Base-by-base conservation (phyloP, 116 monocot species). In the Phalaenopsis hybrid region DNA sequence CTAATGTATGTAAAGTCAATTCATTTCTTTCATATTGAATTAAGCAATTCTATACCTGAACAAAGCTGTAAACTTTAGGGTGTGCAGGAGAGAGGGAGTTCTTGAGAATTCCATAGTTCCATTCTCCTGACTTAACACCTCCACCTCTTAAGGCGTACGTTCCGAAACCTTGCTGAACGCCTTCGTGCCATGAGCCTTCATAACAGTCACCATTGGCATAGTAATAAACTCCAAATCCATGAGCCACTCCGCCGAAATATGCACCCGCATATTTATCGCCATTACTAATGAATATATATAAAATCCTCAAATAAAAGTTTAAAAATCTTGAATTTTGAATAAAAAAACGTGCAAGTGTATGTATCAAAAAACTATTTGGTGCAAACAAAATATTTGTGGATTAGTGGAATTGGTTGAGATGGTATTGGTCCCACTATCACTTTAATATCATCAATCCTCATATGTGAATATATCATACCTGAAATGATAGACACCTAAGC, bases 101-200 rank as follows among this genome's bases (percentile, higher is more conserved):
- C 34, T 70, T 70, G n/a, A 70, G 34, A 70, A 33, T 70, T 34
- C 70, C 70, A 13, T 13, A 70, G 34, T 70, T 18, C 70, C 70
- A 70, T 70, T 70, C 70, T 34, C 70, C 70, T 11, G 70, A 28
- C 81, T 52, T 80, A 75, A 0, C 49, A 7, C 12, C 21, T 20
- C 21, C 63, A 41, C 92, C 90, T 43, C 90, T 88, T 37, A 94
- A 23, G 78, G 8, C 9, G 63, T 63, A 63, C 21, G 25, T 82
- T n/a, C 94, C 94, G 23, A 90, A 82, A 2, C 94, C 94, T 80
- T 94, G 92, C 77, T 89, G 90, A 34, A 84, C 69, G 44, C 94
- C 92, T 79, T 94, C 94, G 59, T 92, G 94, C 94, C 94, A 94
- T 57, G 94, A 90, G 17, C 92, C 94, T 81, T 92, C 92, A 15